phyloP scores from a whole-genome alignment of 257 asterid genomes.

The Gynochthodes officinalis region DNA sequence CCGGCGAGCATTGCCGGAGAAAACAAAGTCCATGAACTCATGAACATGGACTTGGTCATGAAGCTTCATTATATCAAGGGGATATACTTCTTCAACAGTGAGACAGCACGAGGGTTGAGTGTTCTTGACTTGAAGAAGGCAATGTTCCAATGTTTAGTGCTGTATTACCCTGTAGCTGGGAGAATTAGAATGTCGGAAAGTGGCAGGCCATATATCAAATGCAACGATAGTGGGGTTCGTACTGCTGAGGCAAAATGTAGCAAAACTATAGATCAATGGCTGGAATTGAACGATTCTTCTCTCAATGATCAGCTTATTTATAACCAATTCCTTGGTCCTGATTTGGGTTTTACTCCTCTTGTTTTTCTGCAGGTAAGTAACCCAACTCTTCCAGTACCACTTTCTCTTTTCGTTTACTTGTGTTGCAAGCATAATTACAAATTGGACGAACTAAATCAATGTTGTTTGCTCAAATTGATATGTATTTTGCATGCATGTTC shows the following conservation, averaged over 20 bases:
- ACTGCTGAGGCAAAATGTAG: slow-evolving; percentile 62
- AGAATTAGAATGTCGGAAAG: slow-evolving; percentile 39
- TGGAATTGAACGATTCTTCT: slow-evolving; percentile 16
- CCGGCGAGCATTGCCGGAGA: slow-evolving; percentile 65
- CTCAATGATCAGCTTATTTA: slow-evolving; percentile 34
- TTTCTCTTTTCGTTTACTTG: too few species aligned
- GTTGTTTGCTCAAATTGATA: too few species aligned
- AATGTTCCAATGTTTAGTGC: slow-evolving; percentile 47
- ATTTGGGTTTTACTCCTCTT: slow-evolving; percentile 60
- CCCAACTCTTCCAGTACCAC: too few species aligned
- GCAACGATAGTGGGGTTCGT: slow-evolving; percentile 83
- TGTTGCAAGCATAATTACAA: too few species aligned
- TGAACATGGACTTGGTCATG: slow-evolving; percentile 50
- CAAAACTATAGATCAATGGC: slow-evolving; percentile 53
- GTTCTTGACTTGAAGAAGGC: slow-evolving; percentile 45
- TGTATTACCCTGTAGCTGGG: slow-evolving; percentile 44
- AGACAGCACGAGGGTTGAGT: slow-evolving; percentile 42
- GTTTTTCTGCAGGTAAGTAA: slow-evolving; percentile 59
- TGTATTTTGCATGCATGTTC: too few species aligned
- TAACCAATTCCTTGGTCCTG: slow-evolving; percentile 44
- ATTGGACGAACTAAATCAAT: too few species aligned
- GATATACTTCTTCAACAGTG: slow-evolving; percentile 54
- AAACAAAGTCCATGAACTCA: slow-evolving; percentile 35
- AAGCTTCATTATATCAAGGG: slow-evolving; percentile 59
- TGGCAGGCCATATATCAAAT: slow-evolving; percentile 59